phyloP scores from a whole-genome alignment of 139 green algal genomes.

The Nannochloris sp. region DNA sequence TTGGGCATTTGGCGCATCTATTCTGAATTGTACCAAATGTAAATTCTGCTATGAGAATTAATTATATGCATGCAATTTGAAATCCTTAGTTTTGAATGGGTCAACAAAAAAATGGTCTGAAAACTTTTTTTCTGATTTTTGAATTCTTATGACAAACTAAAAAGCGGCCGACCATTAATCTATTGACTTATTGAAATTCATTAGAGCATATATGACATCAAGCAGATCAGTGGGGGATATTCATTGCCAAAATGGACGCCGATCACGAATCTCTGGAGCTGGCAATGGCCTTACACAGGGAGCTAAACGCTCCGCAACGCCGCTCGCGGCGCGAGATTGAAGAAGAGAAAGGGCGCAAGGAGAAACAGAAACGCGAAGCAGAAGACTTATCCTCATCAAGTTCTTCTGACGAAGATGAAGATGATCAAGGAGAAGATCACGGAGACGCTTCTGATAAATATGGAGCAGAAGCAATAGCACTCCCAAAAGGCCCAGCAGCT shows the following conservation, averaged over 20 bases:
- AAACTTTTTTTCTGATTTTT: no score
- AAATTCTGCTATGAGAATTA: no score
- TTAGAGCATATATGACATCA: no score
- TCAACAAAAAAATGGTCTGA: no score
- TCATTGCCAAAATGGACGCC: no score
- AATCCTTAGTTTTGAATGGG: no score
- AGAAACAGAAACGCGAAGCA: background rate
- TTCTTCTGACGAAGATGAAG: background rate
- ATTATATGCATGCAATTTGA: background rate
- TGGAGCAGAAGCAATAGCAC: background rate
- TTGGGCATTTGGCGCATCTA: no score
- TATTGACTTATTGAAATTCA: no score
- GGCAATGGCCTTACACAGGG: slow-evolving; percentile 17
- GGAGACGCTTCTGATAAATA: background rate
- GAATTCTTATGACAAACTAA: no score
- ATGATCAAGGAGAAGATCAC: background rate
- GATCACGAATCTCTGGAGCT: slow-evolving; percentile 9
- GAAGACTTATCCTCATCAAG: background rate
- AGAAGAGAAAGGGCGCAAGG: background rate
- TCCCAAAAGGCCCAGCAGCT: background rate
- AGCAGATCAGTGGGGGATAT: no score
- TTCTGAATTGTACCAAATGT: no score
- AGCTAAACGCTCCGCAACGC: slow-evolving; percentile 24
- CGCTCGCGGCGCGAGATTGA: background rate
- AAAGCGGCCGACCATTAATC: no score